A percentile compares a stretch with the other conserved stretches of the same genome.
These are phyloP conservation scores for Hypoxylon subgilvum DNA, from an alignment of 495 filamentous ascomycete species.

Conservation along the genomic window DNA sequence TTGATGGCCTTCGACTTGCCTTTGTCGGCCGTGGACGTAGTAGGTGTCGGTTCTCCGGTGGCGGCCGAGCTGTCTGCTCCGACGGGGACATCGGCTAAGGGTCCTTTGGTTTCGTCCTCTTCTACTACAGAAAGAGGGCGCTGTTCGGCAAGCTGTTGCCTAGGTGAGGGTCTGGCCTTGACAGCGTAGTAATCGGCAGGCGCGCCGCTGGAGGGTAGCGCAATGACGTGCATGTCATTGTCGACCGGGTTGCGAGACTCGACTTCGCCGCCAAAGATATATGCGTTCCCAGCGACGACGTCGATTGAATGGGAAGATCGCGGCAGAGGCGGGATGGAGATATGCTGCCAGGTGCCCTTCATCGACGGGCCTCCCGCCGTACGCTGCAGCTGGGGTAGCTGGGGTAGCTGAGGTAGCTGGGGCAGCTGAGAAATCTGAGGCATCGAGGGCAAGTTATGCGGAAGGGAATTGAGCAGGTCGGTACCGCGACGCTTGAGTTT, in stretches of 20 bases:
- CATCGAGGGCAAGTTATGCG: slow-evolving; percentile 45
- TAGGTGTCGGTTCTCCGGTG: slow-evolving; percentile 3
- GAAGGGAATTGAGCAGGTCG: slow-evolving; percentile 49
- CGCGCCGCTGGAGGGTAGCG: slow-evolving; percentile 59
- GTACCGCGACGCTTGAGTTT: slow-evolving; percentile 53
- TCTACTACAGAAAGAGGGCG: slow-evolving; percentile 46
- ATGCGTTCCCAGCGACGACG: slow-evolving; percentile 68
- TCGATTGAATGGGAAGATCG: slow-evolving; percentile 74
- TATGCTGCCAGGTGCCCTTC: slow-evolving; percentile 65
- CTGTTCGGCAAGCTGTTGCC: slow-evolving; percentile 4
- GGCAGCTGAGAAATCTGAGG: slow-evolving; percentile 7
- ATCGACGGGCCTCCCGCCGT: slow-evolving; percentile 38
- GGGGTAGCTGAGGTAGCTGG: slow-evolving; percentile 24
- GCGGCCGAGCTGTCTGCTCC: slow-evolving; percentile 14
- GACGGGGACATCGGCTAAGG: slow-evolving; percentile 33
- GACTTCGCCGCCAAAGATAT: slow-evolving; percentile 71
- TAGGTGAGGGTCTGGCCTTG: slow-evolving; percentile 48
- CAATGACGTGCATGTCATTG: slow-evolving; percentile 72
- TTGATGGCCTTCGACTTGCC: slow-evolving; percentile 42
- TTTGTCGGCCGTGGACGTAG: slow-evolving; percentile 22
- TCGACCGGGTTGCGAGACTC: slow-evolving; percentile 61
- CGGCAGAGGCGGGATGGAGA: slow-evolving; percentile 61
- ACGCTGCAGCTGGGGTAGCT: slow-evolving; percentile 28
- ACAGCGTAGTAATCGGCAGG: slow-evolving; percentile 64
- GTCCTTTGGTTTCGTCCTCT: slow-evolving; percentile 42